Evolutionary conservation across 306 rosid genomes (phyloP), one percentile per base, ranked within the genome.

Genomic region (Sindora glabra): DNA sequence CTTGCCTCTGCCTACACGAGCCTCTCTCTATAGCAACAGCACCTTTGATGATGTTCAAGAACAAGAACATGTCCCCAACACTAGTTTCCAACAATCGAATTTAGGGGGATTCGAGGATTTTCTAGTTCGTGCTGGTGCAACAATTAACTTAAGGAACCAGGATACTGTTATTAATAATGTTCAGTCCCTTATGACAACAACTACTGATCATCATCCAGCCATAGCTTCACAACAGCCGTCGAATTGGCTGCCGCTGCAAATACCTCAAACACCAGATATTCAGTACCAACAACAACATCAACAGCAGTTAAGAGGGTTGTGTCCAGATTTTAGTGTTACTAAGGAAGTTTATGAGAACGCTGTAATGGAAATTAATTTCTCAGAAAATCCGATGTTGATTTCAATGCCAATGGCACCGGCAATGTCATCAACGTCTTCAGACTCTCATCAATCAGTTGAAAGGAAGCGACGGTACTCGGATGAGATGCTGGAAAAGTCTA

Each of bases 161-260:
- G 73, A 55, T 4, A 36, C 49, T 36, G 45, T 42, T 5, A 13
- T 41, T 25, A 23, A 11, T 38, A 62, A 51, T 54, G 4, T 46
- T 37, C 71, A 40, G 4, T 56, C 74, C 0, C 27, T 65, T 5
- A 62, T 65, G 57, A 34, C 62, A 8, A 22, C 69, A n/a, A n/a
- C n/a, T n/a, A n/a, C n/a, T n/a, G n/a, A n/a, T n/a, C n/a, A n/a
- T 42, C 79, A 79, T 23, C 70, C 82, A 16, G 73, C 30, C 14
- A 47, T 49, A 60, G 68, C 44, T 52, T 56, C 84, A 9, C 68
- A 57, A 9, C 72, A 57, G 11, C 21, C 48, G 15, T 21, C 48
- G 15, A 47, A 79, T 44, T 86, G 84, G 89, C 18, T 75, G 36
- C 85, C 69, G 24, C 29, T 68, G 39, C 89, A 68, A 56, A 40